These are phyloP conservation scores for Spirogloea muscicola DNA, from an alignment of 139 green algal species.

Conservation along the genomic window DNA sequence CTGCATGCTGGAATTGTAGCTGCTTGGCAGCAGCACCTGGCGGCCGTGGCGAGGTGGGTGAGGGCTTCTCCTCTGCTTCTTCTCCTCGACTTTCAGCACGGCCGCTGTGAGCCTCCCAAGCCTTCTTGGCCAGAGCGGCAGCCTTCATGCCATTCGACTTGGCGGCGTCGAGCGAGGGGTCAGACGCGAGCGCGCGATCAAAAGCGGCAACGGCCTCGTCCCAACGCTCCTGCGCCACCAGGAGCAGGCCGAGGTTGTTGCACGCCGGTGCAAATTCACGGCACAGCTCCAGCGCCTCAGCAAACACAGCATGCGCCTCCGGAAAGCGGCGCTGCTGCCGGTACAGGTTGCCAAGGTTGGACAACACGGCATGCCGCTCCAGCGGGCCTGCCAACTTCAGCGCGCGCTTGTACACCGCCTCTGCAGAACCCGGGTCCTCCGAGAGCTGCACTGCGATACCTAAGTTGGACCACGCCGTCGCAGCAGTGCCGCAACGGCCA, in stretches of 20 bases:
- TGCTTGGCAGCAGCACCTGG: too few species aligned
- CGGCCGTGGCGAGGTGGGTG: too few species aligned
- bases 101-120: too few species aligned
- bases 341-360: conserved; percentile 15
- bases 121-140: background rate
- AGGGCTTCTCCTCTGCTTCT: too few species aligned
- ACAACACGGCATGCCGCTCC: conserved; percentile 1
- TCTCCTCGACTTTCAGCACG: too few species aligned
- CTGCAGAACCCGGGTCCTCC: background rate
- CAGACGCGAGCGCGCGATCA: background rate
- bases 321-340: conserved; percentile 1
- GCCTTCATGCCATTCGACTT: conserved; percentile 5
- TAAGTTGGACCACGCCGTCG: conserved; percentile 8
- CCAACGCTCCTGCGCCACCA: background rate
- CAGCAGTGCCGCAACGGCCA: background rate
- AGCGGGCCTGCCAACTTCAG: background rate
- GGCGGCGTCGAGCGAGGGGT: conserved; percentile 1
- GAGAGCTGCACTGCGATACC: background rate
- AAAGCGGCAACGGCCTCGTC: conserved; percentile 8
- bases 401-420: conserved; percentile 10
- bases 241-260: conserved; percentile 18
- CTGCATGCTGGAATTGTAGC: too few species aligned
- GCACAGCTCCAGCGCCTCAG: background rate
- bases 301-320: background rate
- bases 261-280: background rate